Evolutionary conservation across 306 rosid genomes (phyloP).

Genomic region (Hippophae rhamnoides): DNA sequence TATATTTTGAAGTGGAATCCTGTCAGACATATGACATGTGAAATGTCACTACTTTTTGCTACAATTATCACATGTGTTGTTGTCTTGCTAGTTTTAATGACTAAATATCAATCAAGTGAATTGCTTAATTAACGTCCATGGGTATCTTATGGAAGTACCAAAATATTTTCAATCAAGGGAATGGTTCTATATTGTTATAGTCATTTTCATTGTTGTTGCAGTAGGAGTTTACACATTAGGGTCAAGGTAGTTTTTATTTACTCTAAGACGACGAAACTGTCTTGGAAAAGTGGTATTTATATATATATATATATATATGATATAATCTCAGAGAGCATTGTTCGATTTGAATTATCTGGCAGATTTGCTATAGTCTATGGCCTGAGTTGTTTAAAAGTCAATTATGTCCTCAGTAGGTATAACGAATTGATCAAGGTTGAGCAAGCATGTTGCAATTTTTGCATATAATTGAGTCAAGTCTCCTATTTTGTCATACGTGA

Average conservation of each 20-base stretch:
- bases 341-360: not conserved
- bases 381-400: not conserved
- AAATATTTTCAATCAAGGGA: no score
- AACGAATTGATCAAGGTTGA: not conserved
- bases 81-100: constrained; percentile 3
- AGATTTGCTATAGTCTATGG: not conserved
- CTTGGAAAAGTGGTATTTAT: not conserved
- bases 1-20: not conserved
- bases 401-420: not conserved
- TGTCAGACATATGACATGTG: constrained; percentile 8
- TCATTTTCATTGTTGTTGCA: no score
- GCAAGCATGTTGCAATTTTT: not conserved
- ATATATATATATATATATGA: not conserved
- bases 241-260: no score
- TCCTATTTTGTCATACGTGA: not conserved
- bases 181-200: no score
- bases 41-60: constrained; percentile 4
- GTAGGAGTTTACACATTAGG: no score
- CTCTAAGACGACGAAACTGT: not conserved
- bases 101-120: not conserved
- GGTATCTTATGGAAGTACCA: no score
- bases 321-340: not conserved
- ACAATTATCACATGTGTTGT: constrained; percentile 10
- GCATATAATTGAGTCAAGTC: not conserved
- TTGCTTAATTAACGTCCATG: no score